These are phyloP conservation scores for Colletotrichum sp. DNA, from an alignment of 2,329 filamentous ascomycete species.

Conservation along the genomic window DNA sequence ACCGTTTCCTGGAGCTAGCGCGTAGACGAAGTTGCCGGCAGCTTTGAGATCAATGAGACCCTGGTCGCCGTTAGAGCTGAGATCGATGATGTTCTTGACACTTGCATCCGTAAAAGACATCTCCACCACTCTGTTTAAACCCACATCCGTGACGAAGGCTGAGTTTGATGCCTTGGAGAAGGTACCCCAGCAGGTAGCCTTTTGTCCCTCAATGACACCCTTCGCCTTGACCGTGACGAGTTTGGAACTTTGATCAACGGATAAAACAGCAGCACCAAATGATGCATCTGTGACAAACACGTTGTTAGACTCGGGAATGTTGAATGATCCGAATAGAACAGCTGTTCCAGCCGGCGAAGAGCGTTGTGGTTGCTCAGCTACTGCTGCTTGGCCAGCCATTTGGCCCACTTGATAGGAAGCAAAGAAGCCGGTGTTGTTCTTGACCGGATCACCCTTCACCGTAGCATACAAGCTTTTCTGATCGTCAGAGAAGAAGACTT, in stretches of 20 bases:
- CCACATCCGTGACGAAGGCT: conserved; percentile 65
- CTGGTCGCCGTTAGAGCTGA: conserved; percentile 48
- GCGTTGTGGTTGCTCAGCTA: conserved; percentile 28
- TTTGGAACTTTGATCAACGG: conserved; percentile 37
- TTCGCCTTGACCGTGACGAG: conserved; percentile 39
- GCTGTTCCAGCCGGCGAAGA: conserved; percentile 59
- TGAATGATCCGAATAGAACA: conserved; percentile 59
- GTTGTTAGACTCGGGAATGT: conserved; percentile 46
- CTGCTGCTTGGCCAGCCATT: not conserved
- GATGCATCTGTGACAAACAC: conserved; percentile 64
- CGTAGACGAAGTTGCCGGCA: conserved; percentile 62
- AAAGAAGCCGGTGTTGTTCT: conserved; percentile 62
- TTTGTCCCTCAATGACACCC: conserved; percentile 52
- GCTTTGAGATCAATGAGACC: conserved; percentile 62
- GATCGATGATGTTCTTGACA: conserved; percentile 47
- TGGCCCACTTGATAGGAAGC: conserved; percentile 51
- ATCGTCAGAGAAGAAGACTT: conserved; percentile 63
- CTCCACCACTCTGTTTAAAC: conserved; percentile 57
- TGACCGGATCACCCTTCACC: conserved; percentile 63
- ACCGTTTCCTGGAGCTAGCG: conserved; percentile 58
- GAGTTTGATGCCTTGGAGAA: conserved; percentile 51
- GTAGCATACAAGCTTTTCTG: conserved; percentile 56
- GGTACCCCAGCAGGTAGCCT: conserved; percentile 63
- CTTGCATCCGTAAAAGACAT: conserved; percentile 55
- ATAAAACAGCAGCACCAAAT: conserved; percentile 58